These are phyloP conservation scores for Aspergillus quadricinctus DNA, from an alignment of 2,329 filamentous ascomycete species.

Conservation along the genomic window DNA sequence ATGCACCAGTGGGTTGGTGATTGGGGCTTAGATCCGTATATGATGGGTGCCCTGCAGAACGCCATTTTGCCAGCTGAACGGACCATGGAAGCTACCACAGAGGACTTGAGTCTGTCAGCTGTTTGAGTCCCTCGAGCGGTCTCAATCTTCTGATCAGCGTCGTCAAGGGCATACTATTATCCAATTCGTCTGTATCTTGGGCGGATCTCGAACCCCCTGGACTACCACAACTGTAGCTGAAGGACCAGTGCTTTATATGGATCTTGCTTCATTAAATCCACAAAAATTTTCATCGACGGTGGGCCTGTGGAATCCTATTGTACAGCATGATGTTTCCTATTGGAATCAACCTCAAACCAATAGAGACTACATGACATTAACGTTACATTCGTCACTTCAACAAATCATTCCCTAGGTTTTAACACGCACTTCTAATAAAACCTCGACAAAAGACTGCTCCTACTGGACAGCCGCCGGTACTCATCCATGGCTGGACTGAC, in stretches of 20 bases:
- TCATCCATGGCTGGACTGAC: conserved; percentile 32
- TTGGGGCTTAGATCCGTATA: conserved; percentile 43
- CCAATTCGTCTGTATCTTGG: too few species aligned
- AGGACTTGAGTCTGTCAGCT: neutral
- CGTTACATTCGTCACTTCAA: neutral
- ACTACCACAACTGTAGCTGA: too few species aligned
- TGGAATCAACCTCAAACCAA: too few species aligned
- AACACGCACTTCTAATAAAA: conserved; percentile 16
- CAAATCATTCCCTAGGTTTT: neutral
- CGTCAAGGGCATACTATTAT: too few species aligned
- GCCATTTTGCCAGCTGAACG: conserved; percentile 29
- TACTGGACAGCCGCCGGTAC: conserved; percentile 28
- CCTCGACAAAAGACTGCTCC: conserved; percentile 22
- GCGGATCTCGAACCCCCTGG: too few species aligned
- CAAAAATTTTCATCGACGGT: too few species aligned
- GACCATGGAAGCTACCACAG: neutral
- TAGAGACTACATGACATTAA: neutral
- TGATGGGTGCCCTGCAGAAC: conserved; percentile 31
- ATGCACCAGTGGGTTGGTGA: conserved; percentile 56
- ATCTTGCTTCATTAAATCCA: too few species aligned
- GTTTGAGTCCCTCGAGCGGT: too few species aligned
- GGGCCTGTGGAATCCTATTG: too few species aligned
- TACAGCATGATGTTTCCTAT: too few species aligned
- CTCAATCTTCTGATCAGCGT: neutral
- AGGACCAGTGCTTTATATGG: too few species aligned